Evolutionary conservation across 106 monocot genomes (phyloP).

Genomic region (Allium cepa): DNA sequence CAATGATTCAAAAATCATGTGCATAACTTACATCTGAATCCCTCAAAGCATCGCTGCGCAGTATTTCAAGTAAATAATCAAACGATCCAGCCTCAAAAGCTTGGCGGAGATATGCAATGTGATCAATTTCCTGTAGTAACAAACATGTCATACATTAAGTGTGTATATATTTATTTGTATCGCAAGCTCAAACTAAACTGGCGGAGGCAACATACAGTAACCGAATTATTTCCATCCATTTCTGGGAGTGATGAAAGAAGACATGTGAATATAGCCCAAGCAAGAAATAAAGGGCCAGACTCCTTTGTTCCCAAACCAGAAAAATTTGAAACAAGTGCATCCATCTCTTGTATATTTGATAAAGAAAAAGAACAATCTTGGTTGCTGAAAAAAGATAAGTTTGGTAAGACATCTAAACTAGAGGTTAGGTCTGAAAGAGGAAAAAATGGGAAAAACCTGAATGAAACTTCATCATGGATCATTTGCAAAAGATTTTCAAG

Average conservation of each 20-base stretch:
- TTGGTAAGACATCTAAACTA: too few species aligned
- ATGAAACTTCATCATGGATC: slow-evolving; percentile 80
- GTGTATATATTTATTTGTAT: background rate
- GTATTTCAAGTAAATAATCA: slow-evolving; percentile 56
- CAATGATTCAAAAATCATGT: background rate
- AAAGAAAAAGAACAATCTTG: slow-evolving; percentile 47
- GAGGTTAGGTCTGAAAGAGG: too few species aligned
- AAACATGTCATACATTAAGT: background rate
- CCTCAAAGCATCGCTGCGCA: slow-evolving; percentile 37
- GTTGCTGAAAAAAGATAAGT: slow-evolving; percentile 20
- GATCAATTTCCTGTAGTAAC: slow-evolving; percentile 70
- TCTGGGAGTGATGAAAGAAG: slow-evolving; percentile 69
- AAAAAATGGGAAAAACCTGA: slow-evolving; percentile 35
- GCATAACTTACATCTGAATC: slow-evolving; percentile 69
- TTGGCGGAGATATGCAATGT: slow-evolving; percentile 66
- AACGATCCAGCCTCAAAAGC: slow-evolving; percentile 53
- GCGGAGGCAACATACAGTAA: slow-evolving; percentile 23
- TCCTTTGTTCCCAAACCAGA: slow-evolving; percentile 31
- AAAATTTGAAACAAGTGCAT: slow-evolving; percentile 67
- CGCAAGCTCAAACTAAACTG: background rate
- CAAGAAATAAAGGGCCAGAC: slow-evolving; percentile 76
- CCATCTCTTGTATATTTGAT: slow-evolving; percentile 72
- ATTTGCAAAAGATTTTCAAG: slow-evolving; percentile 72
- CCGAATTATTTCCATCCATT: slow-evolving; percentile 16
- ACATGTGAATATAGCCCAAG: slow-evolving; percentile 82